Percentiles rank a stretch among this genome's conserved stretches.
phyloP scores from a whole-genome alignment of 331 rosid species.

The Rosa hybrid region DNA sequence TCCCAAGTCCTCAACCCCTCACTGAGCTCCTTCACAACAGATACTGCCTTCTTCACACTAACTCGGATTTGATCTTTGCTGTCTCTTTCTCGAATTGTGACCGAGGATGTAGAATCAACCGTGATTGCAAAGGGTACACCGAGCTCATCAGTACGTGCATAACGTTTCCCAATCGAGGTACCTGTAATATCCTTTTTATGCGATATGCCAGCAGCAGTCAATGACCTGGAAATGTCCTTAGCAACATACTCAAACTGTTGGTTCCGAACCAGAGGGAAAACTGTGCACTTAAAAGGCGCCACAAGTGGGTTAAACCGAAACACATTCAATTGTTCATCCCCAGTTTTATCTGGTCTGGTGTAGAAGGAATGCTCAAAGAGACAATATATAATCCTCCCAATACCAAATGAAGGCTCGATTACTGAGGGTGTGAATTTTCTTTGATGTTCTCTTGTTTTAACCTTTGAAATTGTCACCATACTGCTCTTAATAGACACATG shows the following conservation, averaged over 20 bases:
- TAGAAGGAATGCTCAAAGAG: slow-evolving; percentile 89
- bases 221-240: slow-evolving; percentile 72
- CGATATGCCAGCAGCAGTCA: slow-evolving; percentile 75
- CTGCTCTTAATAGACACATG: slow-evolving; percentile 55
- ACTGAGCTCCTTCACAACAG: neutral
- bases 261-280: slow-evolving; percentile 88
- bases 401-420: slow-evolving; percentile 94
- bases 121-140: slow-evolving; percentile 93
- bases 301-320: slow-evolving; percentile 83
- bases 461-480: slow-evolving; percentile 79
- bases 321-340: slow-evolving; percentile 72
- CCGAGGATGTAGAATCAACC: slow-evolving; percentile 65
- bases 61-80: slow-evolving; percentile 86
- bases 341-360: slow-evolving; percentile 72
- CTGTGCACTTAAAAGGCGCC: slow-evolving; percentile 95
- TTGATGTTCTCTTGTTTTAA: slow-evolving; percentile 77
- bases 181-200: slow-evolving; percentile 85
- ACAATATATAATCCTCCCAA: slow-evolving; percentile 86
- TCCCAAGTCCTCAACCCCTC: neutral
- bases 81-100: slow-evolving; percentile 87
- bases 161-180: slow-evolving; percentile 83
- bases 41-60: slow-evolving; percentile 44
- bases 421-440: slow-evolving; percentile 97
- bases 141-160: slow-evolving; percentile 89
- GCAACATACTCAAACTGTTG: slow-evolving; percentile 77